Base-by-base conservation (phyloP, 2,329 filamentous ascomycete genomes). In the Harringtonia aguacate region DNA sequence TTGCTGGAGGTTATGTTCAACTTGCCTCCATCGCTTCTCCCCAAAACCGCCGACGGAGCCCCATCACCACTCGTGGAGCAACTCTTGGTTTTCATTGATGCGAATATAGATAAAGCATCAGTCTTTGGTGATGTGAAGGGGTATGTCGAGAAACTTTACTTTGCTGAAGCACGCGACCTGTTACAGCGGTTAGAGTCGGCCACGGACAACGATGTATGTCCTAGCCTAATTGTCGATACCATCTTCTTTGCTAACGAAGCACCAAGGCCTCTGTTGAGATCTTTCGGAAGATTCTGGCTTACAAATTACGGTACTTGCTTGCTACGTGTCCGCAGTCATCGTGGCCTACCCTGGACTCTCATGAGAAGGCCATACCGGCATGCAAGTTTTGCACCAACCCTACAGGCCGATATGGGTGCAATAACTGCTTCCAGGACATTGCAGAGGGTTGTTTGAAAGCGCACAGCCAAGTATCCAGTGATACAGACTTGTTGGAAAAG, bases 81-180 rank as follows among this genome's bases (percentile, higher is more conserved):
- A 34, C 48, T 64, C 4, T 53, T 56, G 4, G 33, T 57, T 3
- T 61, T 58, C n/a, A 46, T 63, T 13, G 54, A 60, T n/a, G 53
- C 61, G 27, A 54, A 61, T 45, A 49, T 56, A 17, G 55, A 57
- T 40, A 55, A 53, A 35, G 47, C 57, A 2, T 53, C 61, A 1
- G 53, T 57, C 0, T 74, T 75, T 44, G 63, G 67, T 29, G 71
- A 73, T 39, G 51, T 73, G 34, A 72, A 66, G 47, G 48, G 50
- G 1, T 72, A 69, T 44, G 56, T 69, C 4, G 62, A 68, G 34
- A 54, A 58, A 18, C 60, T 78, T 1, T 59, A 55, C 1, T 56
- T 62, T 3, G 51, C 58, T 1, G 69, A 72, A 8, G 51, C 67
- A 8, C 61, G 60, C 35, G 54, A 61, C 21, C 51, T 74, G 8